phyloP scores from a whole-genome alignment of 192 early-diverging fungal genomes.

The Thamnidium elegans region DNA sequence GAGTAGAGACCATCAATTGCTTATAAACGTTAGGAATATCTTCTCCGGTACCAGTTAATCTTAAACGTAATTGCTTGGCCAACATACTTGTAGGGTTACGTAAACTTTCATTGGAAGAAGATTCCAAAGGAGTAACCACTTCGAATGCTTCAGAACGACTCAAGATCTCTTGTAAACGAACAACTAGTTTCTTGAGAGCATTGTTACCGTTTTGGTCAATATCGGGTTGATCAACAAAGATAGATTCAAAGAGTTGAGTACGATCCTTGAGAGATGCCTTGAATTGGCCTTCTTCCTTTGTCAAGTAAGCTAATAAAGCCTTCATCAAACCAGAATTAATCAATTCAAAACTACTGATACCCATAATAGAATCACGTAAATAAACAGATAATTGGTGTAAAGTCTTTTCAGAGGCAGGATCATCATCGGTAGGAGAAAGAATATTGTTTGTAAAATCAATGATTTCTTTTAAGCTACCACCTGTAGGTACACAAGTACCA shows the following conservation, averaged over 20 bases:
- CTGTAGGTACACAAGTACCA: background rate
- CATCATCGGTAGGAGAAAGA: background rate
- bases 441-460: background rate
- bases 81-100: constrained; percentile 62
- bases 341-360: constrained; percentile 79
- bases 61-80: constrained; percentile 71
- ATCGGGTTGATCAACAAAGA: constrained; percentile 51
- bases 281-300: constrained; percentile 2
- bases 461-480: constrained; percentile 12
- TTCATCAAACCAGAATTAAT: constrained; percentile 72
- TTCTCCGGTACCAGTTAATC: constrained; percentile 50
- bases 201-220: constrained; percentile 32
- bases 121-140: constrained; percentile 45
- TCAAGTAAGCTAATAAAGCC: constrained; percentile 53
- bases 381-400: constrained; percentile 31
- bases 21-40: constrained; percentile 48
- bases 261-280: background rate
- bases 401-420: constrained; percentile 10
- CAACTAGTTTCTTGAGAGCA: constrained; percentile 55
- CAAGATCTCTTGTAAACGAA: constrained; percentile 69
- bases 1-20: constrained; percentile 70
- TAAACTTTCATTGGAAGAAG: constrained; percentile 27
- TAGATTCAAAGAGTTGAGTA: constrained; percentile 48
- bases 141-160: constrained; percentile 67
- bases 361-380: constrained; percentile 23